Conservation (phyloP, 331 rosid species). For the Spiraea crenata region DNA sequence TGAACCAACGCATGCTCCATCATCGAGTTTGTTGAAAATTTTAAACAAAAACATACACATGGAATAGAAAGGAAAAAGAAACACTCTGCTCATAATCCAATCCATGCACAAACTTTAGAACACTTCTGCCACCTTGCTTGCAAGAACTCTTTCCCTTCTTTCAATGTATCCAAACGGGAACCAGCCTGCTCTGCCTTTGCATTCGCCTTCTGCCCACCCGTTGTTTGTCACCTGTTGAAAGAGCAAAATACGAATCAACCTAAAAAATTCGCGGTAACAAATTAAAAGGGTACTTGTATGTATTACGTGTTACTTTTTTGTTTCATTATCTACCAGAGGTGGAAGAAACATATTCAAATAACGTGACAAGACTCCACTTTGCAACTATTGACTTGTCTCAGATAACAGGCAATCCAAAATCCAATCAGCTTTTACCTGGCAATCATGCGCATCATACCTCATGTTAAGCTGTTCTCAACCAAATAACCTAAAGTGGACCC, state of each 20-base stretch:
- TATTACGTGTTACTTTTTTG: neutral
- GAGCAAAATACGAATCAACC: slow-evolving; percentile 1
- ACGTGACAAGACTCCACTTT: neutral
- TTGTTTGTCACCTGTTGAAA: slow-evolving; percentile 70
- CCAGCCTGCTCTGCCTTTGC: slow-evolving; percentile 98
- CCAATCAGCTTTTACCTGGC: neutral
- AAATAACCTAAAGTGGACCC: neutral
- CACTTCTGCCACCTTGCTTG: slow-evolving; percentile 95
- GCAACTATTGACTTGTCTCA: neutral
- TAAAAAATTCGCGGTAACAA: neutral
- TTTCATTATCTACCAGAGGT: neutral
- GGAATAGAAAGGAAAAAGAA: slow-evolving; percentile 11
- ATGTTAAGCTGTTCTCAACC: neutral
- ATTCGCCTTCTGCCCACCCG: slow-evolving; percentile 99
- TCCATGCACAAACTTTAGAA: slow-evolving; percentile 40
- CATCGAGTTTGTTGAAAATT: slow-evolving; percentile 10
- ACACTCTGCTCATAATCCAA: slow-evolving; percentile 35
- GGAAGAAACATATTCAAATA: neutral
- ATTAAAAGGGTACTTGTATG: neutral
- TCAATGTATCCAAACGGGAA: slow-evolving; percentile 91
- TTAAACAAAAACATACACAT: slow-evolving; percentile 34
- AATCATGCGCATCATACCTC: neutral
- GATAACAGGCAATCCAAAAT: slow-evolving; percentile 1
- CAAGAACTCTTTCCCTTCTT: slow-evolving; percentile 87
- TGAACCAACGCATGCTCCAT: slow-evolving; percentile 33